These are phyloP conservation scores for Wickerhamomyces subpelliculosus DNA, from an alignment of 805 yeast species.

Conservation along the genomic window DNA sequence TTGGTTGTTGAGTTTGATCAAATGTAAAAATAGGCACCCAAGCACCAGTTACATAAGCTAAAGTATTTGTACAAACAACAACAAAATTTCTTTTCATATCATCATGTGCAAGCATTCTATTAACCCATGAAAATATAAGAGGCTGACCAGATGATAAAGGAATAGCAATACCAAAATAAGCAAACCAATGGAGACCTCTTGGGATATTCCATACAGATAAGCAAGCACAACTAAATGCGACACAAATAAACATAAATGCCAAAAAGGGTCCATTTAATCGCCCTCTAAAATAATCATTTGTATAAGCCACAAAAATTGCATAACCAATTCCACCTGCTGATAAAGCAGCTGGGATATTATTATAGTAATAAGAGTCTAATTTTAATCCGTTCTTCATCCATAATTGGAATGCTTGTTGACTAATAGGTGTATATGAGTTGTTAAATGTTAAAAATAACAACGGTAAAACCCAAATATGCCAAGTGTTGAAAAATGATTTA, in stretches of 20 bases:
- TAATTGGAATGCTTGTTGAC: slow-evolving; percentile 35
- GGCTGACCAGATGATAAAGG: slow-evolving; percentile 48
- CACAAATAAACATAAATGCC: slow-evolving; percentile 28
- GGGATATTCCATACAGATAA: slow-evolving; percentile 41
- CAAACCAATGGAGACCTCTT: slow-evolving; percentile 37
- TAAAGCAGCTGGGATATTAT: slow-evolving; percentile 31
- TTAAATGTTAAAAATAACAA: slow-evolving; percentile 3
- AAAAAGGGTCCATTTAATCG: slow-evolving; percentile 30
- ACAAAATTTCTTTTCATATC: slow-evolving; percentile 23
- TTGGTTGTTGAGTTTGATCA: slow-evolving; percentile 26
- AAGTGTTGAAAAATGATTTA: slow-evolving; percentile 33
- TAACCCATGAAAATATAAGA: slow-evolving; percentile 45
- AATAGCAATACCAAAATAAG: slow-evolving; percentile 38
- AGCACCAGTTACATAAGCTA: slow-evolving; percentile 31
- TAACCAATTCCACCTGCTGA: slow-evolving; percentile 28
- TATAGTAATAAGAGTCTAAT: slow-evolving; percentile 25
- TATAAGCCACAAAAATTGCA: slow-evolving; percentile 27
- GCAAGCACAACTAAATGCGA: slow-evolving; percentile 34
- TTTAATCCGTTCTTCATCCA: slow-evolving; percentile 34
- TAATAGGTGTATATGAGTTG: slow-evolving; percentile 15
- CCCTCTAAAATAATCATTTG: slow-evolving; percentile 30
- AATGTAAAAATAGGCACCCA: slow-evolving; percentile 34
- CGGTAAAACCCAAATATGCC: slow-evolving; percentile 41
- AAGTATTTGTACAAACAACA: slow-evolving; percentile 29
- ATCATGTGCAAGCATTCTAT: slow-evolving; percentile 29